Evolutionary conservation across 768 basidiomycete species (phyloP).

Genomic region (Dendrothele bispora): DNA sequence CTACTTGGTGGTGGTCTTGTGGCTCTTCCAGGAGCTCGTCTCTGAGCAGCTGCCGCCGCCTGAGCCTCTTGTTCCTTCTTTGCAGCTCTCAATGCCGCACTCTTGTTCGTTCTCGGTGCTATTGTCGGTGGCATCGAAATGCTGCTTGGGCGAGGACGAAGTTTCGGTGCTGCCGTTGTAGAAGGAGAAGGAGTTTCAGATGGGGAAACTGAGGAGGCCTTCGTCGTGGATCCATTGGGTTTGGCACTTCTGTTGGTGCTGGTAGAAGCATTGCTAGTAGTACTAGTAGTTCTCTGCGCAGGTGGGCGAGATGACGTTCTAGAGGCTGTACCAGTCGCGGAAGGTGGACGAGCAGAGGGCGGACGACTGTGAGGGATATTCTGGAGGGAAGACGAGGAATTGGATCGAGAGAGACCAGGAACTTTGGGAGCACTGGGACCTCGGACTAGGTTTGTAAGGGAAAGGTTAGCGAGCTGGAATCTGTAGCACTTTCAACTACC

Average conservation of each 20-base stretch:
- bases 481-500: neutral
- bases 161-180: slow-evolving; percentile 30
- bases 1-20: slow-evolving; percentile 6
- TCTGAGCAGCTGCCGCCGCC: slow-evolving; percentile 39
- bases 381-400: slow-evolving; percentile 35
- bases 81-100: slow-evolving; percentile 66
- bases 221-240: neutral
- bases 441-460: slow-evolving; percentile 45
- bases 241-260: neutral
- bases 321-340: slow-evolving; percentile 32
- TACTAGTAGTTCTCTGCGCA: slow-evolving; percentile 8
- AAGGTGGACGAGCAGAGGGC: slow-evolving; percentile 39
- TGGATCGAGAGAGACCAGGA: slow-evolving; percentile 44
- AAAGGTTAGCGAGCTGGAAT: neutral
- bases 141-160: slow-evolving; percentile 54
- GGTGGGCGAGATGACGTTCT: neutral
- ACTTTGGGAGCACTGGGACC: slow-evolving; percentile 39
- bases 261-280: slow-evolving; percentile 10
- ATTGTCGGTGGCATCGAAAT: slow-evolving; percentile 56
- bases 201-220: slow-evolving; percentile 5
- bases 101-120: slow-evolving; percentile 70
- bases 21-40: slow-evolving; percentile 20
- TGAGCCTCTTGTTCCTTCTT: slow-evolving; percentile 61
- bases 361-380: slow-evolving; percentile 20
- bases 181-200: slow-evolving; percentile 15